phyloP scores from a whole-genome alignment of 2,329 filamentous ascomycete species.

The Periconia macrospinosa region DNA sequence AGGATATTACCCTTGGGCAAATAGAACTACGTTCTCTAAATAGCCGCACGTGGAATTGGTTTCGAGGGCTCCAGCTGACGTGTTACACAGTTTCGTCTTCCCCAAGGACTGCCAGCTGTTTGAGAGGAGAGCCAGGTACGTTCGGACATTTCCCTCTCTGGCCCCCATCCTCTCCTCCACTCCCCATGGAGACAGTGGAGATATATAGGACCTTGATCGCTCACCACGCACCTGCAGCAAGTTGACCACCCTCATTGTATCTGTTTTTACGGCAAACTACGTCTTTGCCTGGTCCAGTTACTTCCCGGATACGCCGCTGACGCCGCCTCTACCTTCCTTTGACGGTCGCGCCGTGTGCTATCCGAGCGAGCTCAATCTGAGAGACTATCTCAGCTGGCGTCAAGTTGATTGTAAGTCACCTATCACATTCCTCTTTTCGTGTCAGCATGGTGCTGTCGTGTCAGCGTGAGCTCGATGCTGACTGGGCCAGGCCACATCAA shows the following conservation, averaged over 20 bases:
- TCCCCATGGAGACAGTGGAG: neutral
- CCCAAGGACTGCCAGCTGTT: conserved; percentile 82
- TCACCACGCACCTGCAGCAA: conserved; percentile 61
- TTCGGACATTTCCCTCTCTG: conserved; percentile 8
- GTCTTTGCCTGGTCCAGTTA: conserved; percentile 75
- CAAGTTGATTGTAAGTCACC: conserved; percentile 82
- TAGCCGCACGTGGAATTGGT: conserved; percentile 11
- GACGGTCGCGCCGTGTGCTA: conserved; percentile 92
- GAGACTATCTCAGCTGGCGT: conserved; percentile 96
- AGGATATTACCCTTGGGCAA: conserved; percentile 16
- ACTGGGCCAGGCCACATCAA: conserved; percentile 79
- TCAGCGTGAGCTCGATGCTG: neutral
- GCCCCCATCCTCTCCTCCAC: conserved; percentile 2
- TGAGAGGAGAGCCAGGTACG: conserved; percentile 76
- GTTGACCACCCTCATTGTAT: conserved; percentile 85
- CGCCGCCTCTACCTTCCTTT: conserved; percentile 80
- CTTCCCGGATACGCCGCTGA: conserved; percentile 72
- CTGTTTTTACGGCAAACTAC: conserved; percentile 92
- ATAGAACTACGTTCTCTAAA: conserved; percentile 2
- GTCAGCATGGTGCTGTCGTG: neutral
- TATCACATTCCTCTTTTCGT: neutral
- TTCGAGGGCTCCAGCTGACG: conserved; percentile 27
- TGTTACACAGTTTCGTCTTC: conserved; percentile 75
- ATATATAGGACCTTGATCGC: neutral
- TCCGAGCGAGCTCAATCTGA: conserved; percentile 76